A percentile compares a stretch with the other conserved stretches of the same genome.
phyloP scores from a whole-genome alignment of 768 basidiomycete species.

The Hirschioporus abietinus region DNA sequence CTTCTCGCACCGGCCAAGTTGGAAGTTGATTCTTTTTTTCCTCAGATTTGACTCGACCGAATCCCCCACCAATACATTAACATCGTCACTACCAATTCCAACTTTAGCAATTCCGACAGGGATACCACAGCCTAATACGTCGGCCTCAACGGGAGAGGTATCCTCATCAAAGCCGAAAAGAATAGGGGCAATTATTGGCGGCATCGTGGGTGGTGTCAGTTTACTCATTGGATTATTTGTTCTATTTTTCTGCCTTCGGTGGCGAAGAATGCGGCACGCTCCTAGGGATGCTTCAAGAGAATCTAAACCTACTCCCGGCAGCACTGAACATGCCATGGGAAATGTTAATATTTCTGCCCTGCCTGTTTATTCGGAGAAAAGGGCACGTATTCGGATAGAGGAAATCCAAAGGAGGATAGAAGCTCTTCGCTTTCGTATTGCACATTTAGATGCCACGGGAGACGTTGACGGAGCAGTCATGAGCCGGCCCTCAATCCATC shows the following conservation, averaged over 20 bases:
- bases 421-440: background rate
- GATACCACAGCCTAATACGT: background rate
- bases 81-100: background rate
- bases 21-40: background rate
- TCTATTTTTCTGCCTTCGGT: background rate
- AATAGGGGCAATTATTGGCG: background rate
- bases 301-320: too few species aligned
- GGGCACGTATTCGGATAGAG: background rate
- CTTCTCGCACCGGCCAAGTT: background rate
- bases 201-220: background rate
- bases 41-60: background rate
- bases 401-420: background rate
- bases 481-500: too few species aligned
- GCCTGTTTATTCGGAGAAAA: background rate
- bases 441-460: background rate
- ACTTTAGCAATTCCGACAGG: background rate
- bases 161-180: background rate
- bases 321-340: too few species aligned
- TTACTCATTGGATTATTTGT: background rate
- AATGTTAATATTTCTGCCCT: background rate
- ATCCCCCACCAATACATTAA: background rate
- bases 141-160: background rate
- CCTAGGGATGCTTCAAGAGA: too few species aligned
- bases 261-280: background rate
- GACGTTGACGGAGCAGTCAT: too few species aligned